Evolutionary conservation across 1,284 basidiomycete species (phyloP).

Genomic region (Naganishia sp.): DNA sequence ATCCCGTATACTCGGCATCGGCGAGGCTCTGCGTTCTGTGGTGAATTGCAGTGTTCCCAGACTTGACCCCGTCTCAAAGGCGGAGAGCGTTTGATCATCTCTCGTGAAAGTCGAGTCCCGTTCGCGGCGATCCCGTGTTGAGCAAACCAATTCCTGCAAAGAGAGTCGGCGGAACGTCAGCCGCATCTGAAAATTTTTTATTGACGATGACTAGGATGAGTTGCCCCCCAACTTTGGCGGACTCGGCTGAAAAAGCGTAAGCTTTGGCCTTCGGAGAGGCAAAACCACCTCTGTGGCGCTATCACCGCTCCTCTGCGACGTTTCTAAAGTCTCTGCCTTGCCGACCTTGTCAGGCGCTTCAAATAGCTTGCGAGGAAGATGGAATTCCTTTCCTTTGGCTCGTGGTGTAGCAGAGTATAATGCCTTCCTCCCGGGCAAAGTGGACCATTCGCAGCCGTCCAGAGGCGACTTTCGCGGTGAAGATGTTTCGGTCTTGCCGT

Average conservation of each 20-base stretch:
- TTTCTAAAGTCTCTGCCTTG: not conserved
- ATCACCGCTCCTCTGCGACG: slow-evolving; percentile 8
- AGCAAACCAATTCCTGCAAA: not conserved
- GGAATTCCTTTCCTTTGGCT: not conserved
- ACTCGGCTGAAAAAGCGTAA: slow-evolving; percentile 25
- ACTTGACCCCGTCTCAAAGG: too few relatives aligned
- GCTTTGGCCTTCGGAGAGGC: slow-evolving; percentile 7
- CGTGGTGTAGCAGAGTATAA: not conserved
- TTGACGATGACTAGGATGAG: too few relatives aligned
- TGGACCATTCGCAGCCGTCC: slow-evolving; percentile 5
- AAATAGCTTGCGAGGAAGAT: slow-evolving; percentile 14
- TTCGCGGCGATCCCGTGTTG: not conserved
- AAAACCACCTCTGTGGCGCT: slow-evolving; percentile 21
- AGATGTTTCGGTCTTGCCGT: too few relatives aligned
- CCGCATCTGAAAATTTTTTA: not conserved
- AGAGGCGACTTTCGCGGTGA: too few relatives aligned
- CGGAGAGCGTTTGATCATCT: too few relatives aligned
- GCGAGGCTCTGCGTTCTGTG: too few relatives aligned
- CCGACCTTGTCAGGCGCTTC: not conserved
- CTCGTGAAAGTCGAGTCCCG: not conserved
- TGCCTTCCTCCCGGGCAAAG: slow-evolving; percentile 5
- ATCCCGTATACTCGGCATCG: too few relatives aligned
- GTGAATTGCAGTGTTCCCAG: too few relatives aligned
- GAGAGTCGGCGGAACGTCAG: not conserved
- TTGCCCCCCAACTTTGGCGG: slow-evolving; percentile 1